Percentiles rank a stretch among this genome's conserved stretches.
phyloP scores from a whole-genome alignment of 2,329 filamentous ascomycete genomes.

The Apiospora aurea region DNA sequence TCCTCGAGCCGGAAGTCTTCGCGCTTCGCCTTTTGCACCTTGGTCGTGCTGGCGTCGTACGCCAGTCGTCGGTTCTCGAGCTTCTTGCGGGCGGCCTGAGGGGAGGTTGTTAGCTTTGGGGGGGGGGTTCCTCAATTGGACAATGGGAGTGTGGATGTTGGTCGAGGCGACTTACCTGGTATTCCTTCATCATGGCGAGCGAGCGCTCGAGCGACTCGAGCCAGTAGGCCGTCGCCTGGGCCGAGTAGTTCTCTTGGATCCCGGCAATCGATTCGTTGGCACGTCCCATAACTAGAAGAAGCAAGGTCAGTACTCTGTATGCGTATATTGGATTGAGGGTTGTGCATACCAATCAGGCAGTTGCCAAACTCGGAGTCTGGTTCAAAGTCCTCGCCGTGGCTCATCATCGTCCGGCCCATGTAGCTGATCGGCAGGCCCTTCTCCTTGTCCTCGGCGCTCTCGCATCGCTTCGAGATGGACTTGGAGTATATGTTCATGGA shows the following conservation, averaged over 20 bases:
- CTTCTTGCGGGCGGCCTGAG: conserved; percentile 87
- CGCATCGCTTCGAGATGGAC: conserved; percentile 82
- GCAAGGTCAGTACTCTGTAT: not conserved
- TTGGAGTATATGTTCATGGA: conserved; percentile 89
- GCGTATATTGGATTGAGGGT: no score
- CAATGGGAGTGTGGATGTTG: no score
- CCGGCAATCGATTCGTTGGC: conserved; percentile 88
- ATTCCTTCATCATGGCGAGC: conserved; percentile 95
- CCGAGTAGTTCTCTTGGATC: conserved; percentile 83
- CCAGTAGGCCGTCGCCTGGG: conserved; percentile 82
- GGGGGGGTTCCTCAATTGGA: no score
- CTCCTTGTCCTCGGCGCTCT: conserved; percentile 82
- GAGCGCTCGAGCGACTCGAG: conserved; percentile 90
- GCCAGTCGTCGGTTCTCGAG: conserved; percentile 87
- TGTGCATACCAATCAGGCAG: conserved; percentile 72
- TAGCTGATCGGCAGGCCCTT: conserved; percentile 82
- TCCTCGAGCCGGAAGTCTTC: conserved; percentile 95
- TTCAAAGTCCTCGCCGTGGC: conserved; percentile 92
- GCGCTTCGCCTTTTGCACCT: conserved; percentile 92
- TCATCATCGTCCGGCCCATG: conserved; percentile 84
- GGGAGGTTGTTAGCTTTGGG: no score
- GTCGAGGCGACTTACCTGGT: conserved; percentile 74
- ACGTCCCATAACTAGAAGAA: conserved; percentile 70
- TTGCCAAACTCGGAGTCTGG: conserved; percentile 89
- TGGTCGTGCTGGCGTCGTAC: conserved; percentile 87